Conservation (phyloP, 805 yeast genomes). For the Candida sakaeoensis region DNA sequence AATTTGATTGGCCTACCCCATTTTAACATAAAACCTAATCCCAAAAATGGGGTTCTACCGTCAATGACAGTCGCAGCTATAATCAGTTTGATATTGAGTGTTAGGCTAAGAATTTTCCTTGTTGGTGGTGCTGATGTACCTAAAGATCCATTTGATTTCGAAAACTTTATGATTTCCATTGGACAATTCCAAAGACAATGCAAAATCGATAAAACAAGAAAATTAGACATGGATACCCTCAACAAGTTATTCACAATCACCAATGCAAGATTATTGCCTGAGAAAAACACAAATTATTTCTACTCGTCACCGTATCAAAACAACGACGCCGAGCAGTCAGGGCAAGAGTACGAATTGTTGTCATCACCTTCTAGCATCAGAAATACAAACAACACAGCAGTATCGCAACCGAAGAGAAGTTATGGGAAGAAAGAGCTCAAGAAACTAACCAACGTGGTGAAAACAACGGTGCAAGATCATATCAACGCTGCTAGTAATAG, state of each 20-base stretch:
- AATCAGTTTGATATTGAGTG: conserved; percentile 69
- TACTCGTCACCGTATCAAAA: conserved; percentile 9
- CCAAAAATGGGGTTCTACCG: conserved; percentile 54
- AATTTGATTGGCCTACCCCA: conserved; percentile 56
- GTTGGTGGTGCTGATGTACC: conserved; percentile 50
- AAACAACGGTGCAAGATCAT: conserved; percentile 67
- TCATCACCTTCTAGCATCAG: conserved; percentile 4
- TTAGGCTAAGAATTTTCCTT: conserved; percentile 54
- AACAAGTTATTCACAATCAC: conserved; percentile 32
- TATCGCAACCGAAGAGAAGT: conserved; percentile 9
- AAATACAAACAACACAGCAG: background rate
- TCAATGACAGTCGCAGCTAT: conserved; percentile 74
- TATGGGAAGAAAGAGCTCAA: conserved; percentile 40
- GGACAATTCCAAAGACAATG: conserved; percentile 75
- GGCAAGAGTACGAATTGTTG: conserved; percentile 6
- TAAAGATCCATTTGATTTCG: conserved; percentile 81
- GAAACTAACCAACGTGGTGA: conserved; percentile 63
- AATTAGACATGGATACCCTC: conserved; percentile 56
- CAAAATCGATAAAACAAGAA: conserved; percentile 47
- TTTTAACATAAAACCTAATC: conserved; percentile 36
- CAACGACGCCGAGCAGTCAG: conserved; percentile 1
- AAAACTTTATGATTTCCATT: conserved; percentile 61
- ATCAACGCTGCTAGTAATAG: conserved; percentile 21
- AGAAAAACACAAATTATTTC: conserved; percentile 15
- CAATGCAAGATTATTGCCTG: conserved; percentile 27